Conservation (phyloP, 768 basidiomycete genomes). For the Xerocomus spinulosus region DNA sequence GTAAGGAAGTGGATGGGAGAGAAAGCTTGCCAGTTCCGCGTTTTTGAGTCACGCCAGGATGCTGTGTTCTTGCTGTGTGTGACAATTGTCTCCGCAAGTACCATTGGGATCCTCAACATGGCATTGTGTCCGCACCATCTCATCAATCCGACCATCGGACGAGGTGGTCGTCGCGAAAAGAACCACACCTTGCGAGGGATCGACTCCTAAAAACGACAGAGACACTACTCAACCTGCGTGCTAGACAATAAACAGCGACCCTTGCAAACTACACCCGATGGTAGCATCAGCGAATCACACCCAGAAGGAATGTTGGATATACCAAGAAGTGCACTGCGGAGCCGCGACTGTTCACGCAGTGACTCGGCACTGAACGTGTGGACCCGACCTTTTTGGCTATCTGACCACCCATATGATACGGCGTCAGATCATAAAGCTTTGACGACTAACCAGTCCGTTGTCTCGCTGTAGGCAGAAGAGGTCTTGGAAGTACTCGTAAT, state of each 20-base stretch:
- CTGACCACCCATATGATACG: too few species aligned
- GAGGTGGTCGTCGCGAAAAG: too few species aligned
- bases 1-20: neutral
- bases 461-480: neutral
- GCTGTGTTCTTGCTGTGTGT: slow-evolving; percentile 16
- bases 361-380: too few species aligned
- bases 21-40: neutral
- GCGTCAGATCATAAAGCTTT: too few species aligned
- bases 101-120: neutral
- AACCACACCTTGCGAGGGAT: neutral
- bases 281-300: neutral
- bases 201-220: neutral
- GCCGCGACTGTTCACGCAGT: too few species aligned
- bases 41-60: slow-evolving; percentile 12
- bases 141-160: too few species aligned
- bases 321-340: neutral
- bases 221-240: too few species aligned
- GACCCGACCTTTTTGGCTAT: too few species aligned
- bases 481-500: neutral
- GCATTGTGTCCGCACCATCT: slow-evolving; percentile 13
- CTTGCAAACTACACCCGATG: neutral
- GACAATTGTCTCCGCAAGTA: slow-evolving; percentile 5
- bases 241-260: too few species aligned
- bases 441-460: too few species aligned
- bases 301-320: neutral